Conservation (phyloP, 2,329 filamentous ascomycete species). For the Xylaria sp. region DNA sequence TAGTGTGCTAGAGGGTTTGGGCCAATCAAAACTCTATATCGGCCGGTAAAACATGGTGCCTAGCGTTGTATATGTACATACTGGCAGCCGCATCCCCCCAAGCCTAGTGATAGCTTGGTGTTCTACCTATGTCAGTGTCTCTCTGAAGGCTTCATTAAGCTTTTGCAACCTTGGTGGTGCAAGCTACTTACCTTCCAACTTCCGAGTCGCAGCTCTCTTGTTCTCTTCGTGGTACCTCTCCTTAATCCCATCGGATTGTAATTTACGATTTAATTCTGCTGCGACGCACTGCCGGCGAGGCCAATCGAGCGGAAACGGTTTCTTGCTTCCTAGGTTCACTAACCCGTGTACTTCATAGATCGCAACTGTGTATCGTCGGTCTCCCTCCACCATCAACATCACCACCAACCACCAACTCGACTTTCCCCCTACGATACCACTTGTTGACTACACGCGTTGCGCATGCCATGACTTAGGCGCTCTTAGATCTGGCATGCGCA, state of each 20-base stretch:
- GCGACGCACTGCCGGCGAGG: neutral
- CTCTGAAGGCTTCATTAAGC: conserved; percentile 27
- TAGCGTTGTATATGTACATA: conserved; percentile 49
- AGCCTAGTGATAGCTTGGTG: neutral
- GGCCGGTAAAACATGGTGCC: conserved; percentile 45
- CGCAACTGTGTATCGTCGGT: neutral
- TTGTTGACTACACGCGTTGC: neutral
- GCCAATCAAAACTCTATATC: conserved; percentile 38
- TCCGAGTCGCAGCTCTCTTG: conserved; percentile 36
- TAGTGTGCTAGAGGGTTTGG: neutral
- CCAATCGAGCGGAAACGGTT: neutral
- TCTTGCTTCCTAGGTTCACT: conserved; percentile 8
- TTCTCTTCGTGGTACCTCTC: conserved; percentile 45
- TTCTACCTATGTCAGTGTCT: conserved; percentile 28
- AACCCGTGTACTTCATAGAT: neutral
- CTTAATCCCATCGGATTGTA: conserved; percentile 23
- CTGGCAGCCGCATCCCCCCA: conserved; percentile 44
- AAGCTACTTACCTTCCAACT: conserved; percentile 16
- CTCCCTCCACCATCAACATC: conserved; percentile 7
- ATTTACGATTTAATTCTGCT: conserved; percentile 34
- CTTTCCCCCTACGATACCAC: neutral
- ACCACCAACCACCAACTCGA: too few relatives aligned
- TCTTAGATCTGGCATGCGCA: conserved; percentile 26
- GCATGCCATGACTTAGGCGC: neutral
- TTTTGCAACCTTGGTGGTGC: neutral